Conservation (phyloP, 768 basidiomycete species). For the Wakefieldia striispora region DNA sequence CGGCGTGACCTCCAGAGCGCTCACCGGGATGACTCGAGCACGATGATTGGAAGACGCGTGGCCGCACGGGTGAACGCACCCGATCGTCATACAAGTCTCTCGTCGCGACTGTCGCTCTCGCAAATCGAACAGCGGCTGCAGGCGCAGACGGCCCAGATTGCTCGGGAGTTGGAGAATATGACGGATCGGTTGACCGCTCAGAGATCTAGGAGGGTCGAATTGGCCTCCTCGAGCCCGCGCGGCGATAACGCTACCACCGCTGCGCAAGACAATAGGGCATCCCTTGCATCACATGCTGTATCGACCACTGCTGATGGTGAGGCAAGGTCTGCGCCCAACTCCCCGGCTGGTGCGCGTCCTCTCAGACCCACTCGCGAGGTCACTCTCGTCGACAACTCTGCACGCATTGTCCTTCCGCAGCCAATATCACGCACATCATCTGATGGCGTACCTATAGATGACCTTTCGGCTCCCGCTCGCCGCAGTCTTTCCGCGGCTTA, state of each 20-base stretch:
- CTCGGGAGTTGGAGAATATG: slow-evolving; percentile 34
- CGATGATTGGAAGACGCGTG: slow-evolving; percentile 36
- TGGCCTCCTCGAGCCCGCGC: slow-evolving; percentile 15
- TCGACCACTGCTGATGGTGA: neutral
- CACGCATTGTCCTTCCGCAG: slow-evolving; percentile 18
- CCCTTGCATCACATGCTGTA: neutral
- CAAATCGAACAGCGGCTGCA: slow-evolving; percentile 30
- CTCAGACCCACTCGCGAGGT: slow-evolving; percentile 16
- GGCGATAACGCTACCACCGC: neutral
- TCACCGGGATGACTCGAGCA: slow-evolving; percentile 29
- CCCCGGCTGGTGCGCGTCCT: slow-evolving; percentile 12
- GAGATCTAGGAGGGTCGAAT: slow-evolving; percentile 23
- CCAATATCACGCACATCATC: slow-evolving; percentile 27
- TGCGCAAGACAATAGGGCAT: neutral
- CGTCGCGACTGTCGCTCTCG: slow-evolving; percentile 20
- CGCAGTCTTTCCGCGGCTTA: slow-evolving; percentile 22
- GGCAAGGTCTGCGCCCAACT: slow-evolving; percentile 2
- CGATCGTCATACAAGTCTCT: slow-evolving; percentile 17
- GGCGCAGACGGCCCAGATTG: slow-evolving; percentile 29
- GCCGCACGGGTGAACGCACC: slow-evolving; percentile 29
- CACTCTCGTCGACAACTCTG: slow-evolving; percentile 17
- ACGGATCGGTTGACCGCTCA: slow-evolving; percentile 23
- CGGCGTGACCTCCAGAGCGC: slow-evolving; percentile 21
- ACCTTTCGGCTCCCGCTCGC: slow-evolving; percentile 9
- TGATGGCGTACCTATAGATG: slow-evolving; percentile 19